Evolutionary conservation across 2,329 filamentous ascomycete genomes (phyloP).

Genomic region (Aspergillus arachidicola): DNA sequence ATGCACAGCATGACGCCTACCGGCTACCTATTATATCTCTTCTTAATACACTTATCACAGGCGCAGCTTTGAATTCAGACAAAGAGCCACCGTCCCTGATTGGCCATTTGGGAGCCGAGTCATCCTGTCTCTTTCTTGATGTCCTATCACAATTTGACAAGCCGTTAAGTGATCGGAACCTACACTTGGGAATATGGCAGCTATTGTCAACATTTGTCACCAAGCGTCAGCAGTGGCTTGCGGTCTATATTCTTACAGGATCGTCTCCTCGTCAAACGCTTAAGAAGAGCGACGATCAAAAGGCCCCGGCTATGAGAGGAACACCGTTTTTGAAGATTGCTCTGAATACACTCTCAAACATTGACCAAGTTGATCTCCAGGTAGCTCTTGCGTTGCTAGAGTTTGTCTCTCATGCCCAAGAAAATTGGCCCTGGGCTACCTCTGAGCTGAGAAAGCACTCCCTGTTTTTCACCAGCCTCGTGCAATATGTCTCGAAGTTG

Average conservation of each 20-base stretch:
- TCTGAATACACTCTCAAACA: constrained; percentile 67
- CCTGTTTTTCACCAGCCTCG: constrained; percentile 71
- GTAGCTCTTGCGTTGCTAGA: constrained; percentile 77
- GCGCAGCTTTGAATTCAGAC: constrained; percentile 62
- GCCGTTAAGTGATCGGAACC: constrained; percentile 67
- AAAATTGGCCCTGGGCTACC: constrained; percentile 95
- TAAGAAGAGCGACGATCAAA: constrained; percentile 52
- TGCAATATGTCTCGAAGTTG: constrained; percentile 67
- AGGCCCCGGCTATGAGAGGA: constrained; percentile 52
- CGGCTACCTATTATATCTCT: constrained; percentile 67
- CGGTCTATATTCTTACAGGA: constrained; percentile 87
- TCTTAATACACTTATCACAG: constrained; percentile 72
- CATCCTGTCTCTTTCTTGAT: constrained; percentile 81
- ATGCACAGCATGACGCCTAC: constrained; percentile 69
- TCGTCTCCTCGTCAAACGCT: constrained; percentile 77
- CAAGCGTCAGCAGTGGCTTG: constrained; percentile 93
- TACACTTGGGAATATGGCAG: constrained; percentile 75
- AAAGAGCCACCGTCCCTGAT: constrained; percentile 92
- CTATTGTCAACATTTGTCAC: constrained; percentile 84
- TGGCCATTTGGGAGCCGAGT: constrained; percentile 79
- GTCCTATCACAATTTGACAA: constrained; percentile 76
- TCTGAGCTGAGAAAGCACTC: constrained; percentile 74
- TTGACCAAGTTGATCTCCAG: constrained; percentile 65
- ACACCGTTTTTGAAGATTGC: constrained; percentile 75
- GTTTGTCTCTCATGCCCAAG: constrained; percentile 85